Conservation (phyloP, 2,329 filamentous ascomycete species). For the Bipolaris gigantea region DNA sequence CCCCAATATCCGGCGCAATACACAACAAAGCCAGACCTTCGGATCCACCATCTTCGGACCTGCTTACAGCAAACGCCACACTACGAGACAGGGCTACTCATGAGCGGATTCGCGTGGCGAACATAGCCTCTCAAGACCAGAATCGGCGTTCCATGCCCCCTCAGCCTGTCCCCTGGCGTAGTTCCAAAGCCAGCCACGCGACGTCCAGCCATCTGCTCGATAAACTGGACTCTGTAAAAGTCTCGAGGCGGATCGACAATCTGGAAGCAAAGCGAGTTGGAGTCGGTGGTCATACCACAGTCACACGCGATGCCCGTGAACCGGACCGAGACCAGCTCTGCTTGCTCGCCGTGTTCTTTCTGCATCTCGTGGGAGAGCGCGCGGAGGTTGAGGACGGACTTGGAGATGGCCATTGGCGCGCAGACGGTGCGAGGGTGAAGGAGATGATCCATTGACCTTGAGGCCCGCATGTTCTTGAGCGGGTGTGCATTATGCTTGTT, state of each 20-base stretch:
- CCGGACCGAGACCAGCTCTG: conserved; percentile 17
- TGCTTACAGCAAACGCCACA: not conserved
- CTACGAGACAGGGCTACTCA: conserved; percentile 14
- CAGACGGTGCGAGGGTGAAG: not conserved
- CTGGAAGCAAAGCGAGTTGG: conserved; percentile 28
- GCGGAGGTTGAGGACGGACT: conserved; percentile 15
- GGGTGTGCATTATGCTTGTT: conserved; percentile 3
- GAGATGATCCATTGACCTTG: conserved; percentile 18
- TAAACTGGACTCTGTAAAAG: not conserved
- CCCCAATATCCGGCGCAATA: not conserved
- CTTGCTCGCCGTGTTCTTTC: conserved; percentile 21
- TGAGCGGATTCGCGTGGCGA: conserved; percentile 28
- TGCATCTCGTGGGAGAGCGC: conserved; percentile 13
- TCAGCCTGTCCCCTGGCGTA: conserved; percentile 17
- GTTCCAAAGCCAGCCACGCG: conserved; percentile 7
- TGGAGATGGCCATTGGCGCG: not conserved
- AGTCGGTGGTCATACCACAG: conserved; percentile 20
- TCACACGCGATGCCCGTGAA: conserved; percentile 28
- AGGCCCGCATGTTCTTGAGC: conserved; percentile 15
- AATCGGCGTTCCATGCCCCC: conserved; percentile 21
- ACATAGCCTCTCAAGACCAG: conserved; percentile 15
- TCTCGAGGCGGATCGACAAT: conserved; percentile 14
- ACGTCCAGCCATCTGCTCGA: not conserved
- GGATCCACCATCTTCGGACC: no score
- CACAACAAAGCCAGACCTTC: not conserved